Percentiles rank a stretch among this genome's conserved stretches.
These are phyloP conservation scores for Domatiomyces catenatus DNA, from an alignment of 2,329 filamentous ascomycete species.

Conservation along the genomic window DNA sequence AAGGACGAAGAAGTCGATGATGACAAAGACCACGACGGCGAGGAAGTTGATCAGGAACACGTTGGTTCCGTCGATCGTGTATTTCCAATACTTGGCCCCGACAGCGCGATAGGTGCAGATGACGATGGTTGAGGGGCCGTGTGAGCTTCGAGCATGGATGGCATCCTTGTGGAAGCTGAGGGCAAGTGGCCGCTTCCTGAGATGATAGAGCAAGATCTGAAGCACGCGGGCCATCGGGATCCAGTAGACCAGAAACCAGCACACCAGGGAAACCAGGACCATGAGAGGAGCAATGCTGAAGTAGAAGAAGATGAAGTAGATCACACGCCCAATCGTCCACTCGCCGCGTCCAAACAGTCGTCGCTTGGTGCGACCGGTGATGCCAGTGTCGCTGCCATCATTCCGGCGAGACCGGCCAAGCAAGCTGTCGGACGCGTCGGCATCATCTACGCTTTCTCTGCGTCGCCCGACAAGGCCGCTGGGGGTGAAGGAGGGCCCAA, in stretches of 20 bases:
- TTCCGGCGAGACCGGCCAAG: conserved; percentile 52
- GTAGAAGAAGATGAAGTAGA: conserved; percentile 96
- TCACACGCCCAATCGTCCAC: conserved; percentile 85
- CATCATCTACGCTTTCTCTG: conserved; percentile 75
- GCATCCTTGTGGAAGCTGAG: conserved; percentile 84
- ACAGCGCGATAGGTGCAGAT: conserved; percentile 95
- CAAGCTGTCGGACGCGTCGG: conserved; percentile 77
- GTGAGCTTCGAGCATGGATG: conserved; percentile 53
- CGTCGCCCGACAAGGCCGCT: conserved; percentile 58
- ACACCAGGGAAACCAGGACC: conserved; percentile 70
- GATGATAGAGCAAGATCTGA: conserved; percentile 73
- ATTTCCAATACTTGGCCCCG: conserved; percentile 95
- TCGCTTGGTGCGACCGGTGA: conserved; percentile 46
- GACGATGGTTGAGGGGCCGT: conserved; percentile 67
- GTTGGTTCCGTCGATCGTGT: conserved; percentile 94
- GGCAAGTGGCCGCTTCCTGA: conserved; percentile 81
- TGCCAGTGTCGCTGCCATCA: conserved; percentile 27
- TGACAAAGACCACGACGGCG: conserved; percentile 81
- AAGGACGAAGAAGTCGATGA: conserved; percentile 79
- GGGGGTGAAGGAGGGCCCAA: conserved; percentile 61
- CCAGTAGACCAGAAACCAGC: conserved; percentile 93
- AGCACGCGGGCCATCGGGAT: conserved; percentile 98
- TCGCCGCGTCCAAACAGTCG: conserved; percentile 86
- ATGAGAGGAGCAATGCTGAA: conserved; percentile 74
- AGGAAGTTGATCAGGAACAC: conserved; percentile 98